Conservation (phyloP, 2,329 filamentous ascomycete genomes). For the Aureobasidium sp. region DNA sequence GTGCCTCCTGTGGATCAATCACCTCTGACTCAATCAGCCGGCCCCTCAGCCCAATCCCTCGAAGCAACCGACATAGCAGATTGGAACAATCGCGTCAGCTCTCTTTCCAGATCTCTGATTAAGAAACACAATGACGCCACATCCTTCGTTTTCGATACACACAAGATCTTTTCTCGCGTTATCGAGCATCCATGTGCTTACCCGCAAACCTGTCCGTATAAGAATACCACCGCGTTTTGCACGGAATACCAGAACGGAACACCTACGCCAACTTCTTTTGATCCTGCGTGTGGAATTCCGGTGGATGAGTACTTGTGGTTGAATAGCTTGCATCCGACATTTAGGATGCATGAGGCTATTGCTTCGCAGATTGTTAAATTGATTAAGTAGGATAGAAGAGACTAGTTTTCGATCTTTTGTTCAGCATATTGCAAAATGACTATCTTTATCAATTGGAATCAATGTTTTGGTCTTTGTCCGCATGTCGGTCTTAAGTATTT, state of each 20-base stretch:
- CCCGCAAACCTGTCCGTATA: slow-evolving; percentile 42
- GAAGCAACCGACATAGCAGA: slow-evolving; percentile 35
- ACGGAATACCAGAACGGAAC: slow-evolving; percentile 42
- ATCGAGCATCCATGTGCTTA: slow-evolving; percentile 44
- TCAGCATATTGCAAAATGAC: no score
- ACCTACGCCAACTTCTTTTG: slow-evolving; percentile 29
- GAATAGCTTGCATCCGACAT: slow-evolving; percentile 56
- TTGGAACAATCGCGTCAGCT: slow-evolving; percentile 42
- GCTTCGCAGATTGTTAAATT: slow-evolving; percentile 37
- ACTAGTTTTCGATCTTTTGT: no score
- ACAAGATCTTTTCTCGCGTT: slow-evolving; percentile 42
- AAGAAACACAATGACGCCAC: slow-evolving; percentile 33
- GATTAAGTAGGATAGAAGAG: background rate
- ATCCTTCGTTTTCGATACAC: slow-evolving; percentile 46
- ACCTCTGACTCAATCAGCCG: slow-evolving; percentile 39
- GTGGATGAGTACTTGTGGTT: slow-evolving; percentile 59
- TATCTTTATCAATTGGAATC: no score
- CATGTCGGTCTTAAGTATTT: no score
- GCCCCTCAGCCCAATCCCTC: slow-evolving; percentile 21
- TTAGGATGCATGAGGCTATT: slow-evolving; percentile 51
- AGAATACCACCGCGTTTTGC: slow-evolving; percentile 50
- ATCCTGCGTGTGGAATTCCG: slow-evolving; percentile 41
- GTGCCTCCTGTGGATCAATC: slow-evolving; percentile 44
- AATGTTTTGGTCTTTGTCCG: no score
- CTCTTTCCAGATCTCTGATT: slow-evolving; percentile 34